Evolutionary conservation across 768 basidiomycete species (phyloP), one percentile per base, ranked within the genome.

Genomic region (Podaxis sp.): DNA sequence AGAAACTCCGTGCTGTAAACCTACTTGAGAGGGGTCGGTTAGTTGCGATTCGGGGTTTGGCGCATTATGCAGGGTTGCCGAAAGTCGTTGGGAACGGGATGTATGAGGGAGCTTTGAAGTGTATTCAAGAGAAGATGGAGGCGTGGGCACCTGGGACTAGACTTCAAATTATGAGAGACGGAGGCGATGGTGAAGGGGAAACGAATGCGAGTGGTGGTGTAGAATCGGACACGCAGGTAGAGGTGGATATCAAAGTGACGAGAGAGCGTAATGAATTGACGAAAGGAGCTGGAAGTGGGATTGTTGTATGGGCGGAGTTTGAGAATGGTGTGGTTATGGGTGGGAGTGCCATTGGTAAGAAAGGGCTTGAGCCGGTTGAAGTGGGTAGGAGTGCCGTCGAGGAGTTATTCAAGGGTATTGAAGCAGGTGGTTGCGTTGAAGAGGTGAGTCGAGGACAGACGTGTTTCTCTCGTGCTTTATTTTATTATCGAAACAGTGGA

Each of bases 251-350:
- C 13, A 65, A 71, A 50, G 70, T 64, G 54, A 70, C 64, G 37
- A 71, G 82, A 50, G 86, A 88, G 64, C 75, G 71, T 37, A 76
- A 78, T 37, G 72, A 74, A 13, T 72, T 80, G 50, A 76, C 79
- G 1, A 76, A 76, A n/a, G 90, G 89, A 0, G 82, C 80, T 3
- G 90, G 91, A 1, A 87, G 87, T 40, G 90, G 91, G 0, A 85
- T 92, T 59, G 77, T 90, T 2, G 72, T 92, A 13, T 90, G 89
- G 87, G 91, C 90, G 0, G 87, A 90, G 73, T 82, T 90, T 24
- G 83, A 83, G 40, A 78, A 77, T 13, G 90, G 89, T 1, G 89
- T 89, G 51, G 71, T 87, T 33, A 77, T 92, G 20, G 89, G 85
- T 1, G 90, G 89, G 2, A 88, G 87, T 64, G 86, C 88, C 1